phyloP scores from a whole-genome alignment of 176 grass and related monocot species.

The Dactylis glomerata region DNA sequence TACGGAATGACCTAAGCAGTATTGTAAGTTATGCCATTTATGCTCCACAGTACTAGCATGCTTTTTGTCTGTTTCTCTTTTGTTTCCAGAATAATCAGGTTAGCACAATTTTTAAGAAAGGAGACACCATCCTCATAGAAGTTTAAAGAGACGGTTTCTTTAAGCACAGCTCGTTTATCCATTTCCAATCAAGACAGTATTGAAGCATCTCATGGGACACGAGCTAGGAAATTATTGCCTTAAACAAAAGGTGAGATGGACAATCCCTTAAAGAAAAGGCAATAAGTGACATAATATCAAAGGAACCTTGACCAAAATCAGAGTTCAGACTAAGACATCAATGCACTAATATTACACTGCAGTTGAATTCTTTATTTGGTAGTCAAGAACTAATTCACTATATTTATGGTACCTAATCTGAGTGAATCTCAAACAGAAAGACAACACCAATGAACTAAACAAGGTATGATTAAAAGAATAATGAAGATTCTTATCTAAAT shows the following conservation, averaged over 20 bases:
- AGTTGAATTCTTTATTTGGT: not conserved
- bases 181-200: conserved; percentile 30
- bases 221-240: not conserved
- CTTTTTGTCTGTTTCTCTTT: conserved; percentile 41
- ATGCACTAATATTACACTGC: conserved; percentile 4
- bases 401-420: not conserved
- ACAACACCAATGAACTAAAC: not conserved
- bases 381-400: not conserved
- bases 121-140: not conserved
- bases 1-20: conserved; percentile 22
- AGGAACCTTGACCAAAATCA: conserved; percentile 6
- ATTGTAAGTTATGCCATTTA: conserved; percentile 27
- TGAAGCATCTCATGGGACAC: conserved; percentile 26
- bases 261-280: not conserved
- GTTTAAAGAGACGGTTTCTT: conserved; percentile 17
- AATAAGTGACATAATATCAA: not conserved
- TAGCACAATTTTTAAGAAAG: conserved; percentile 30
- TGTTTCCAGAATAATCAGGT: conserved; percentile 26
- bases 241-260: conserved; percentile 9
- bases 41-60: conserved; percentile 16
- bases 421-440: conserved; percentile 20
- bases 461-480: not conserved
- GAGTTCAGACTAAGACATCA: conserved; percentile 12
- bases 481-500: not conserved
- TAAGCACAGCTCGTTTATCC: not conserved